A percentile compares a stretch with the other conserved stretches of the same genome.
Evolutionary conservation across 352 stramenopile genomes (phyloP).

Genomic region (Hyaloperonospora brassicae): DNA sequence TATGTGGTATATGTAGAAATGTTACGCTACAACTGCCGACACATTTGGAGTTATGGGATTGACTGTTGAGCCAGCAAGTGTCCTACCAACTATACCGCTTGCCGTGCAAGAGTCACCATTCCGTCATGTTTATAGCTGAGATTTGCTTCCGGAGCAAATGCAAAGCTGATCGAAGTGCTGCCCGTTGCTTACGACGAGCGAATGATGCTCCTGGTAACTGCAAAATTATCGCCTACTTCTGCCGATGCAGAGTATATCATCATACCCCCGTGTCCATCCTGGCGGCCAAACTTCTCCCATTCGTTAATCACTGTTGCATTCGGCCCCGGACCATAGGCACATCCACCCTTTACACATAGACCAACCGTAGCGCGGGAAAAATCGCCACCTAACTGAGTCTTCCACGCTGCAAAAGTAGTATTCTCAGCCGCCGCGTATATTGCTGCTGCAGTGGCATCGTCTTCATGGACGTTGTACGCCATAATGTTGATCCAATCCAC

Average conservation of each 20-base stretch:
- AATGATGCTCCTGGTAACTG: constrained; percentile 44
- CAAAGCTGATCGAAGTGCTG: no score
- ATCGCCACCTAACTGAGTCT: constrained; percentile 32
- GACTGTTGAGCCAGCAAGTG: no score
- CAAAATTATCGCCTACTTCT: constrained; percentile 44
- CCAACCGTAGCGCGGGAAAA: constrained; percentile 50
- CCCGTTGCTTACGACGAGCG: no score
- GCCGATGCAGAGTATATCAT: constrained; percentile 66
- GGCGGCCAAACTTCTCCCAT: constrained; percentile 41
- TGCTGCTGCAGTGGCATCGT: constrained; percentile 29
- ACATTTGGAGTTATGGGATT: no score
- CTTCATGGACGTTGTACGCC: constrained; percentile 67
- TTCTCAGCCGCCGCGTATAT: constrained; percentile 48
- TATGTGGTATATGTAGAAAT: no score
- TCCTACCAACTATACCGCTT: no score
- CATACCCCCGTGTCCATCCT: constrained; percentile 43
- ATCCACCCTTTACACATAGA: constrained; percentile 40
- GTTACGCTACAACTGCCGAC: no score
- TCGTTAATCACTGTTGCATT: constrained; percentile 39
- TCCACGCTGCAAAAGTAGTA: constrained; percentile 54
- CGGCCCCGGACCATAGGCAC: constrained; percentile 58
- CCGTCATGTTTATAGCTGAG: no score
- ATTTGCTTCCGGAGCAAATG: no score
- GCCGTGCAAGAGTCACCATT: no score
- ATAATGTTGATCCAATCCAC: constrained; percentile 82